phyloP scores from a whole-genome alignment of 1,284 basidiomycete species.

The Tilletia indica region DNA sequence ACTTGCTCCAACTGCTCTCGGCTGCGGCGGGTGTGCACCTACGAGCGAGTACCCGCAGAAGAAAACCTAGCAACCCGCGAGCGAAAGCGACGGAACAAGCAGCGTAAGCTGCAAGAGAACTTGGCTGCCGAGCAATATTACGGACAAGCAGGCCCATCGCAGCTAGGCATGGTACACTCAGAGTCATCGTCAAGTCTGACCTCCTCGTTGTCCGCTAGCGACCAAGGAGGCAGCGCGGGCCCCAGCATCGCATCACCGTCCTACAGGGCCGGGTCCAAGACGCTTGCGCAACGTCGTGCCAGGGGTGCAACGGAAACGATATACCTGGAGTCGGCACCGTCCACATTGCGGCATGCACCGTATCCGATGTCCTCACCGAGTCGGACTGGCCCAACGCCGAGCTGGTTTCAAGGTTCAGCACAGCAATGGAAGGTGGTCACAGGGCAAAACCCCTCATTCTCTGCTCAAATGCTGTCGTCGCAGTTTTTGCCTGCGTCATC shows the following conservation, averaged over 20 bases:
- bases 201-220: background rate
- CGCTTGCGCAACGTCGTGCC: slow-evolving; percentile 2
- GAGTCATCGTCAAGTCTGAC: background rate
- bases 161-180: background rate
- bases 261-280: background rate
- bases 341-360: background rate
- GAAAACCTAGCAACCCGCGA: slow-evolving; percentile 30
- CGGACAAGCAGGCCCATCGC: background rate
- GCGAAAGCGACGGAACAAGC: slow-evolving; percentile 7
- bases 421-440: no score
- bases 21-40: slow-evolving; percentile 43
- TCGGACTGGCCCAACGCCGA: background rate
- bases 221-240: no score
- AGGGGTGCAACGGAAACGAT: background rate
- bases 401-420: no score
- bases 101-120: background rate
- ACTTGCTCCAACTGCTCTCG: slow-evolving; percentile 44
- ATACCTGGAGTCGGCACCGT: background rate
- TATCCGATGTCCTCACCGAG: background rate
- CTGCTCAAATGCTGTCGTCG: no score
- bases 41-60: slow-evolving; percentile 45
- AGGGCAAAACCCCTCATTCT: no score
- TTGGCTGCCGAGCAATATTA: background rate
- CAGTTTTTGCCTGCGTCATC: no score
- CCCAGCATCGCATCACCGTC: no score